Percentiles rank a stretch among this genome's conserved stretches.
Conservation (phyloP, 495 filamentous ascomycete genomes). For the Penicillium turbatum region DNA sequence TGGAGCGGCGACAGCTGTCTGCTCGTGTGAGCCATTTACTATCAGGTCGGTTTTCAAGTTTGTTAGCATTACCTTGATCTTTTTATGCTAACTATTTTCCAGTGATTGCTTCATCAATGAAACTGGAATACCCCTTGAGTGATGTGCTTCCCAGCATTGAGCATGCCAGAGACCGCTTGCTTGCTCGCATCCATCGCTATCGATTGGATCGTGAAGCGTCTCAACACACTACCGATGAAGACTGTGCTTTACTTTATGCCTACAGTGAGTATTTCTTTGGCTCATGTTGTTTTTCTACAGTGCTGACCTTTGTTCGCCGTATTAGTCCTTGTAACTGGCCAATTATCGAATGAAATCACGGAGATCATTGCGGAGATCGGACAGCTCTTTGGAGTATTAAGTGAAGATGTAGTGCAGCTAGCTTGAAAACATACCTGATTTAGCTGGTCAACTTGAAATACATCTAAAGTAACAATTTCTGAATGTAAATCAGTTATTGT, state of each 20-base stretch:
- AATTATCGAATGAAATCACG: conserved; percentile 49
- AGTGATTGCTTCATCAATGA: conserved; percentile 89
- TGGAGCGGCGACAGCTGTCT: conserved; percentile 75
- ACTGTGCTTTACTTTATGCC: conserved; percentile 69
- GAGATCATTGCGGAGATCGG: conserved; percentile 48
- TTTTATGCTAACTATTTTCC: conserved; percentile 14
- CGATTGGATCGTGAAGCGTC: conserved; percentile 59
- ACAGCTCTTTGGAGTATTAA: conserved; percentile 64
- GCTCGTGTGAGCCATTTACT: conserved; percentile 89
- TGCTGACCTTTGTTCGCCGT: conserved; percentile 5
- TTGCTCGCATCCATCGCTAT: conserved; percentile 88
- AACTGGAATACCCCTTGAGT: conserved; percentile 87
- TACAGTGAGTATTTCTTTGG: conserved; percentile 48
- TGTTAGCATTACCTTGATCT: background rate
- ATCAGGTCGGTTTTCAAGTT: conserved; percentile 51
- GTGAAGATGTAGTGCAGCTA: conserved; percentile 69
- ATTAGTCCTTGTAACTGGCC: conserved; percentile 50
- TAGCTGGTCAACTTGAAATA: background rate
- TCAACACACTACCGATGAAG: conserved; percentile 56
- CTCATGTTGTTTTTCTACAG: background rate
- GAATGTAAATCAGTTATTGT: background rate
- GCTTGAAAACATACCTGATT: conserved; percentile 7
- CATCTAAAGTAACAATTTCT: background rate
- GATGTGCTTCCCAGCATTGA: conserved; percentile 80
- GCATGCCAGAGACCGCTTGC: conserved; percentile 71